phyloP scores from a whole-genome alignment of 257 asterid genomes.

The Solanum infundibuliforme region DNA sequence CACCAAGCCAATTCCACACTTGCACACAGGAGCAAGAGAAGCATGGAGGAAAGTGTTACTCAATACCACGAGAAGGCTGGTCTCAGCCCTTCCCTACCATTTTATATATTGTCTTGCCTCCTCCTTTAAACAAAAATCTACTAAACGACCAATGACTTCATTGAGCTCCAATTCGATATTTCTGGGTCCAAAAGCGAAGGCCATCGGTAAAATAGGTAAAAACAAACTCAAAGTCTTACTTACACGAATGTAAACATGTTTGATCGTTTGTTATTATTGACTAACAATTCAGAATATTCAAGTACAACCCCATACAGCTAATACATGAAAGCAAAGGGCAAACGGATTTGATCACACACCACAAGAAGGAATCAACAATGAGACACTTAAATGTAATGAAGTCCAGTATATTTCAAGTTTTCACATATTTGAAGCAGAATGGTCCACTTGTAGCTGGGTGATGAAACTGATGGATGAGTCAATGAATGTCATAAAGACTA shows the following conservation, averaged over 20 bases:
- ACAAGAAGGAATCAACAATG: not conserved
- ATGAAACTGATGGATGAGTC: not conserved
- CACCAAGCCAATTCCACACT: not conserved
- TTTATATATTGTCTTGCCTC: not conserved
- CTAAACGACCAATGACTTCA: not conserved
- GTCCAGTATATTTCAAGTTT: not conserved
- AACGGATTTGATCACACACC: not conserved
- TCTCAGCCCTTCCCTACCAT: not conserved
- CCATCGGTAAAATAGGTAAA: not conserved
- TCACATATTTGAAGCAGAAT: not conserved
- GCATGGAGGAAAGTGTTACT: not conserved
- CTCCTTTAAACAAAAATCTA: not conserved
- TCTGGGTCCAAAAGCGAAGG: not conserved
- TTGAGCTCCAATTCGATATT: not conserved
- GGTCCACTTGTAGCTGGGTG: not conserved
- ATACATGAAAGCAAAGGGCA: not conserved
- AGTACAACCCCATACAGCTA: not conserved
- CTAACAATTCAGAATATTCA: not conserved
- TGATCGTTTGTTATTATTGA: not conserved
- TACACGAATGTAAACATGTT: not conserved
- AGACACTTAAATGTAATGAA: not conserved
- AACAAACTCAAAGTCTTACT: not conserved
- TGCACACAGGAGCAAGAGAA: not conserved
- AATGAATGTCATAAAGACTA: slow-evolving; percentile 19
- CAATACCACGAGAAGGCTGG: not conserved